phyloP scores from a whole-genome alignment of 768 basidiomycete genomes.

The Austroboletus eburneus region DNA sequence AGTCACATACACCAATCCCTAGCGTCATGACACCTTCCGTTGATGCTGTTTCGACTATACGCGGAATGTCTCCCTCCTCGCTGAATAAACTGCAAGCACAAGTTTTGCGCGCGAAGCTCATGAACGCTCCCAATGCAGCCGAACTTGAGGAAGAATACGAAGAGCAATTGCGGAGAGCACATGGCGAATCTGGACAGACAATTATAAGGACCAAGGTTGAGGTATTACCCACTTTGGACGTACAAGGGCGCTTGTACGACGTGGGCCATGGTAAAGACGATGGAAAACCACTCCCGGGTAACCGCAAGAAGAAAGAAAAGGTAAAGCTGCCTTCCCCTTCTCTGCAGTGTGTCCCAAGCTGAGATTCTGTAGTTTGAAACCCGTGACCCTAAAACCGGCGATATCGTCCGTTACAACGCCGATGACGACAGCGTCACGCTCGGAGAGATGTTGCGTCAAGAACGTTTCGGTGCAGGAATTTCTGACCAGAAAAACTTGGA shows the following conservation, averaged over 20 bases:
- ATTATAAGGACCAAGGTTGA: conserved; percentile 60
- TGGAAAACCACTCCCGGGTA: conserved; percentile 49
- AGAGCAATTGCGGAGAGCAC: conserved; percentile 49
- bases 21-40: conserved; percentile 79
- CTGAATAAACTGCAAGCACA: conserved; percentile 92
- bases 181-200: conserved; percentile 40
- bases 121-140: conserved; percentile 72
- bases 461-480: conserved; percentile 84
- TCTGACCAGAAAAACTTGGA: conserved; percentile 91
- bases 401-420: conserved; percentile 82
- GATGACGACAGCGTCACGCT: conserved; percentile 87
- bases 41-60: conserved; percentile 29
- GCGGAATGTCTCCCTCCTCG: conserved; percentile 67
- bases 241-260: conserved; percentile 81
- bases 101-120: conserved; percentile 86
- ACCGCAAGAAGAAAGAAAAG: conserved; percentile 76
- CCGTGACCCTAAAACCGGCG: conserved; percentile 85
- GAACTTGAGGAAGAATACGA: conserved; percentile 86
- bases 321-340: conserved; percentile 28
- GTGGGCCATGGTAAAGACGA: conserved; percentile 77
- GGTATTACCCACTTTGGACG: conserved; percentile 87
- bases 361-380: conserved; percentile 64
- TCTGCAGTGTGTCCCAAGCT: background rate
- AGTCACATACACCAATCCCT: conserved; percentile 81
- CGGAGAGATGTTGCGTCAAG: conserved; percentile 90